Conservation (phyloP, 2,329 filamentous ascomycete species). For the Xylaria sp. region DNA sequence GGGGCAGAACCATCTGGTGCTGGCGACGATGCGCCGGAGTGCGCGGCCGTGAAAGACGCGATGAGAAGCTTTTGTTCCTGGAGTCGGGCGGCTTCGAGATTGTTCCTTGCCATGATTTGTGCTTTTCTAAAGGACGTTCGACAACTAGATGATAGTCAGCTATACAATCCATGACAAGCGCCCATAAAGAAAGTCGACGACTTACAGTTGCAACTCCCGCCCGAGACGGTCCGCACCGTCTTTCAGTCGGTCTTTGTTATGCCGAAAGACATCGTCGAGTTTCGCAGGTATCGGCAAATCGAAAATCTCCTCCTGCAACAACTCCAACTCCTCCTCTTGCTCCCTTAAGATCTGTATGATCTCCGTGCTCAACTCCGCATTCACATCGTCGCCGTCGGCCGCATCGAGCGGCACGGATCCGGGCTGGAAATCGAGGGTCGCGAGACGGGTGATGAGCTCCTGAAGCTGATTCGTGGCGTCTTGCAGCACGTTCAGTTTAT, state of each 20-base stretch:
- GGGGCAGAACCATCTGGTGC: constrained; percentile 25
- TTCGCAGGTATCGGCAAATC: constrained; percentile 52
- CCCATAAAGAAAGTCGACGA: not conserved
- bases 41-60: constrained; percentile 51
- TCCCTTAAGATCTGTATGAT: constrained; percentile 74
- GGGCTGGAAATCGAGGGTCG: constrained; percentile 52
- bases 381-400: constrained; percentile 48
- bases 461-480: constrained; percentile 55
- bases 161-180: not conserved
- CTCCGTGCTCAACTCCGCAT: constrained; percentile 70
- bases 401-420: constrained; percentile 49
- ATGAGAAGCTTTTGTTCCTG: constrained; percentile 74
- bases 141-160: constrained; percentile 34
- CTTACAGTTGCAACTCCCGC: constrained; percentile 66
- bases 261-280: constrained; percentile 50
- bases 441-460: constrained; percentile 55
- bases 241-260: constrained; percentile 59
- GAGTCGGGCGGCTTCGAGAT: constrained; percentile 65
- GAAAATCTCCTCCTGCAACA: constrained; percentile 71
- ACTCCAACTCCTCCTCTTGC: constrained; percentile 76
- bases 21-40: constrained; percentile 35
- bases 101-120: constrained; percentile 71
- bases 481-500: constrained; percentile 55
- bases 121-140: constrained; percentile 73
- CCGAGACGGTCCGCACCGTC: constrained; percentile 62